Evolutionary conservation across 345 rosid species (phyloP).

Genomic region (Ceriops tagal): DNA sequence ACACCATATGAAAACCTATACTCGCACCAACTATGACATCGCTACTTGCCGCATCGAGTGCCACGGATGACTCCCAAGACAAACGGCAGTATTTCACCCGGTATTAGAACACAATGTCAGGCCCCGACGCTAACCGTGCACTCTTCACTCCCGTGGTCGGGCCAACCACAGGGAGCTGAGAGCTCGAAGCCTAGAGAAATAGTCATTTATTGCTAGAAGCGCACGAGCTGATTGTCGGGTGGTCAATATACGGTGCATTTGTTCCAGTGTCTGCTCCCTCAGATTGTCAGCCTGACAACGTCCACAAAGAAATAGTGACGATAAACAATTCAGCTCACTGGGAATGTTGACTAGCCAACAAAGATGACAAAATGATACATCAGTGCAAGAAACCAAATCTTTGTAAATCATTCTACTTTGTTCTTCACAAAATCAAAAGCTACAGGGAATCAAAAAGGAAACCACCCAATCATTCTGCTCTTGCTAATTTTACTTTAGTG

Average conservation of each 20-base stretch:
- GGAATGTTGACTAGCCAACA: not conserved
- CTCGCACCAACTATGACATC: conserved; percentile 15
- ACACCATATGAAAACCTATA: conserved; percentile 15
- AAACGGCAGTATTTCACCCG: not conserved
- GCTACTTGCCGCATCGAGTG: not conserved
- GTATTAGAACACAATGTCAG: not conserved
- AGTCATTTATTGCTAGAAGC: conserved; percentile 68
- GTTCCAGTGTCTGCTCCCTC: conserved; percentile 68
- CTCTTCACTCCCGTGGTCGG: conserved; percentile 45
- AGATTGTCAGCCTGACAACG: conserved; percentile 30
- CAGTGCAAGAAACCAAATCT: too few species aligned
- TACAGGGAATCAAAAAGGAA: too few species aligned
- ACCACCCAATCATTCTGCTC: too few species aligned
- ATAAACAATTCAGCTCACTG: not conserved
- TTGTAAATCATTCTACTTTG: too few species aligned
- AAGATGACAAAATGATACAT: not conserved
- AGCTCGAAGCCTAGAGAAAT: conserved; percentile 83
- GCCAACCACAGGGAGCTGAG: conserved; percentile 89
- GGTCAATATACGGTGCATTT: conserved; percentile 53
- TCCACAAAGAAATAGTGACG: conserved; percentile 2
- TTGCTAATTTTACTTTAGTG: not conserved
- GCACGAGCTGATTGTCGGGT: conserved; percentile 83
- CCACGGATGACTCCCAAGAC: not conserved
- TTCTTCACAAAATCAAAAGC: too few species aligned
- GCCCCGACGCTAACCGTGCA: not conserved